Percentiles rank a stretch among this genome's conserved stretches.
phyloP scores from a whole-genome alignment of 441 rosid species.

The Aquilaria agallochum region DNA sequence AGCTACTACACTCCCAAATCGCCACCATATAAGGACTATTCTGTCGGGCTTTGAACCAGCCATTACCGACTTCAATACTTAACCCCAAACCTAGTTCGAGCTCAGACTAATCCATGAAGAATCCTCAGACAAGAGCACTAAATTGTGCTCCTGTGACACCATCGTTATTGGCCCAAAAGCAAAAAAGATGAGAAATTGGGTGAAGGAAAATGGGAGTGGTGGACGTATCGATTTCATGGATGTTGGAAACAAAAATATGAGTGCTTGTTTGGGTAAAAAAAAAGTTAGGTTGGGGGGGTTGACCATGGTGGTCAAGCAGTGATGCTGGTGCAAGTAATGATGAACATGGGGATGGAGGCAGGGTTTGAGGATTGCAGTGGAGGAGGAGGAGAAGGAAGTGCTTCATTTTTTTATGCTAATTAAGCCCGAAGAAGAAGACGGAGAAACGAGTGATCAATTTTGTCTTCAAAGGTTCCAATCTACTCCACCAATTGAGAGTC shows the following conservation, averaged over 20 bases:
- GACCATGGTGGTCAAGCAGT: constrained; percentile 7
- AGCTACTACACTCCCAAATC: constrained; percentile 59
- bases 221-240: constrained; percentile 12
- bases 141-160: constrained; percentile 50
- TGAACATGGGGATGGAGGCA: constrained; percentile 29
- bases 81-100: constrained; percentile 65
- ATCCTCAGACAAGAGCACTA: constrained; percentile 62
- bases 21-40: constrained; percentile 25
- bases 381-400: constrained; percentile 31
- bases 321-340: constrained; percentile 15
- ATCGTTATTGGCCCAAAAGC: constrained; percentile 43
- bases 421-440: constrained; percentile 45
- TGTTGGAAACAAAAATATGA: constrained; percentile 2
- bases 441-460: constrained; percentile 68
- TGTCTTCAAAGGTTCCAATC: no score
- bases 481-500: no score
- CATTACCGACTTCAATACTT: constrained; percentile 43
- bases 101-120: constrained; percentile 51
- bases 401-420: constrained; percentile 65
- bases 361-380: constrained; percentile 26
- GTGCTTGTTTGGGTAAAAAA: background rate
- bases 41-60: constrained; percentile 23
- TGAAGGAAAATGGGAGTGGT: background rate
- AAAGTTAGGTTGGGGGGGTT: constrained; percentile 9
- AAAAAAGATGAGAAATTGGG: constrained; percentile 7